Conservation (phyloP, 768 basidiomycete genomes). For the Crassisporium funariophilum region DNA sequence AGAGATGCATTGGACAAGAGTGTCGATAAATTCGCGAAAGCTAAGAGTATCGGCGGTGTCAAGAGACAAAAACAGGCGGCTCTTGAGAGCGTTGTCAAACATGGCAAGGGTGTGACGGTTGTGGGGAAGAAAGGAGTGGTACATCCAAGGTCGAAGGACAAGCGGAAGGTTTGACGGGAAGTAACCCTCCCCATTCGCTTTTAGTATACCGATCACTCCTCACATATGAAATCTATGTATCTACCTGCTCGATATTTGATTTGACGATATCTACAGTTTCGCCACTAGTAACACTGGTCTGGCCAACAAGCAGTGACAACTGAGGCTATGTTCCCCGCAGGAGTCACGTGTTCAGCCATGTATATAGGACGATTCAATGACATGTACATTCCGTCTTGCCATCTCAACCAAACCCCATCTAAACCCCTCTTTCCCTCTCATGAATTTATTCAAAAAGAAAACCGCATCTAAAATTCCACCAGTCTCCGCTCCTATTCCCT, state of each 20-base stretch:
- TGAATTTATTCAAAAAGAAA: slow-evolving; percentile 74
- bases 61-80: slow-evolving; percentile 87
- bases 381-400: too few species aligned
- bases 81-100: slow-evolving; percentile 79
- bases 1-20: slow-evolving; percentile 64
- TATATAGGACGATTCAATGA: too few species aligned
- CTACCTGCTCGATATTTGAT: too few species aligned
- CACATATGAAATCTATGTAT: too few species aligned
- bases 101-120: slow-evolving; percentile 84
- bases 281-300: too few species aligned
- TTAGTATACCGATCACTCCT: too few species aligned
- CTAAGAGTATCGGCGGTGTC: slow-evolving; percentile 50
- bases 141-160: slow-evolving; percentile 36
- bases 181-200: neutral
- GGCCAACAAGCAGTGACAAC: too few species aligned
- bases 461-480: slow-evolving; percentile 70
- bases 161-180: slow-evolving; percentile 27
- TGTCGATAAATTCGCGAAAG: slow-evolving; percentile 63
- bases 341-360: too few species aligned
- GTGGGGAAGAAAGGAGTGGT: slow-evolving; percentile 74
- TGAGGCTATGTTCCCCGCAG: too few species aligned
- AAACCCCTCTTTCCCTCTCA: slow-evolving; percentile 30
- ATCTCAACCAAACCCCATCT: too few species aligned
- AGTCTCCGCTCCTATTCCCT: slow-evolving; percentile 39
- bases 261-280: too few species aligned